phyloP scores from a whole-genome alignment of 2,329 filamentous ascomycete species.

The Phaeophleospora eucalypticola region DNA sequence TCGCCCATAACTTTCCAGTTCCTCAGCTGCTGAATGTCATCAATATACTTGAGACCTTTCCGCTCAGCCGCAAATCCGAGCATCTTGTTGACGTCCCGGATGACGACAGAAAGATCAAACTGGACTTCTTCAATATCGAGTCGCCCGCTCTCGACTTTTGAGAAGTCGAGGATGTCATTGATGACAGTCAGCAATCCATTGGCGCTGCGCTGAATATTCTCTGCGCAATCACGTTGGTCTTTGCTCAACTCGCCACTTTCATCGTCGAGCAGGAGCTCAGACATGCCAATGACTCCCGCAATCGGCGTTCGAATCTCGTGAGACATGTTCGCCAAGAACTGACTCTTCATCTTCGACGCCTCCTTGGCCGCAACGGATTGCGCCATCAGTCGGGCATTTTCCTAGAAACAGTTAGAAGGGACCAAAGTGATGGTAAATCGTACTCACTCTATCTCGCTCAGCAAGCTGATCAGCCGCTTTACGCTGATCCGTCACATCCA shows the following conservation, averaged over 20 bases:
- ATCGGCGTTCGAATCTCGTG: slow-evolving; percentile 55
- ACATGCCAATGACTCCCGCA: slow-evolving; percentile 76
- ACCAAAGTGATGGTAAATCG: background rate
- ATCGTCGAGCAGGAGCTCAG: slow-evolving; percentile 67
- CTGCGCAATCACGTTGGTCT: slow-evolving; percentile 71
- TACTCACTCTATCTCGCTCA: slow-evolving; percentile 54
- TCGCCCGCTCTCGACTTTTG: slow-evolving; percentile 71
- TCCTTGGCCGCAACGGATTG: slow-evolving; percentile 77
- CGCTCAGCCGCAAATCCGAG: slow-evolving; percentile 77
- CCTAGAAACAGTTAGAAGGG: background rate
- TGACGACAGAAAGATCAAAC: slow-evolving; percentile 68
- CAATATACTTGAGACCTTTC: slow-evolving; percentile 69
- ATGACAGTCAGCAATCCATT: slow-evolving; percentile 82
- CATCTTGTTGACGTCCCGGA: slow-evolving; percentile 81
- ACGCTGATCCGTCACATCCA: slow-evolving; percentile 72
- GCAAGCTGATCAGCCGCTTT: slow-evolving; percentile 60
- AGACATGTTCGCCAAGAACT: slow-evolving; percentile 65
- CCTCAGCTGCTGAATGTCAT: slow-evolving; percentile 60
- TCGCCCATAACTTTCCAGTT: slow-evolving; percentile 78
- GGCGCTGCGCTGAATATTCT: slow-evolving; percentile 74
- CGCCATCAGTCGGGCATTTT: slow-evolving; percentile 66
- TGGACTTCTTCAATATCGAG: slow-evolving; percentile 77
- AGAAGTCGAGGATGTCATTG: slow-evolving; percentile 88
- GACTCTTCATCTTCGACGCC: slow-evolving; percentile 73
- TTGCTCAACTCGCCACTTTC: slow-evolving; percentile 49